Conservation (phyloP, 2,329 filamentous ascomycete species). For the Pleomassaria siparia region DNA sequence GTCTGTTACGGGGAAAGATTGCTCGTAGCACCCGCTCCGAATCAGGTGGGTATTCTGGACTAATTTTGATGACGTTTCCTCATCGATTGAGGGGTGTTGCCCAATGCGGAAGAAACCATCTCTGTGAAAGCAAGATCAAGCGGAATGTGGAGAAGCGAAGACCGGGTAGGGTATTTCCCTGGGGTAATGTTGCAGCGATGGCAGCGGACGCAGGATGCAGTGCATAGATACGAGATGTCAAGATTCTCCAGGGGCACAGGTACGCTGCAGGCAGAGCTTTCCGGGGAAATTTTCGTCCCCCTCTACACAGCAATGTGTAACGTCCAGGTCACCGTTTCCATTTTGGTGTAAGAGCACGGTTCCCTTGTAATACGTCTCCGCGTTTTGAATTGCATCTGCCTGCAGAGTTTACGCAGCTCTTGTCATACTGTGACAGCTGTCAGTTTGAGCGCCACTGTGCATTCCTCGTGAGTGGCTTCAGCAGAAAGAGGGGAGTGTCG, state of each 20-base stretch:
- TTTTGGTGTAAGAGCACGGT: slow-evolving; percentile 12
- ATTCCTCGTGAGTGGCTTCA: slow-evolving; percentile 10
- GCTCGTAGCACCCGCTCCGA: neutral
- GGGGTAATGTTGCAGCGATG: slow-evolving; percentile 14
- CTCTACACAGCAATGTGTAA: slow-evolving; percentile 13
- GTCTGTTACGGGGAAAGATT: neutral
- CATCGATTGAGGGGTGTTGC: slow-evolving; percentile 13
- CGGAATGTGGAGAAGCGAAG: slow-evolving; percentile 19
- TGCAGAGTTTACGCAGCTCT: slow-evolving; percentile 14
- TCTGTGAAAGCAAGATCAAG: slow-evolving; percentile 11
- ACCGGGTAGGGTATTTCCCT: slow-evolving; percentile 11
- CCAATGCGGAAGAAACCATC: slow-evolving; percentile 11
- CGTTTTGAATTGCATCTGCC: slow-evolving; percentile 18
- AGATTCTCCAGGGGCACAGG: slow-evolving; percentile 14
- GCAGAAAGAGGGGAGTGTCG: slow-evolving; percentile 2
- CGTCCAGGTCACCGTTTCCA: slow-evolving; percentile 15
- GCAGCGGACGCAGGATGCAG: slow-evolving; percentile 22
- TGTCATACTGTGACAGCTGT: slow-evolving; percentile 9
- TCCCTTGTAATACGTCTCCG: slow-evolving; percentile 21
- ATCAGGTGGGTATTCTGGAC: slow-evolving; percentile 5
- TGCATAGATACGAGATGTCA: slow-evolving; percentile 25
- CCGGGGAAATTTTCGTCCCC: slow-evolving; percentile 18
- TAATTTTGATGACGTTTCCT: slow-evolving; percentile 12
- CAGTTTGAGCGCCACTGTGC: slow-evolving; percentile 15
- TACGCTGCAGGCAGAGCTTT: slow-evolving; percentile 16